Base-by-base conservation (phyloP, 352 stramenopile species). In the Pythium rishiriense region DNA sequence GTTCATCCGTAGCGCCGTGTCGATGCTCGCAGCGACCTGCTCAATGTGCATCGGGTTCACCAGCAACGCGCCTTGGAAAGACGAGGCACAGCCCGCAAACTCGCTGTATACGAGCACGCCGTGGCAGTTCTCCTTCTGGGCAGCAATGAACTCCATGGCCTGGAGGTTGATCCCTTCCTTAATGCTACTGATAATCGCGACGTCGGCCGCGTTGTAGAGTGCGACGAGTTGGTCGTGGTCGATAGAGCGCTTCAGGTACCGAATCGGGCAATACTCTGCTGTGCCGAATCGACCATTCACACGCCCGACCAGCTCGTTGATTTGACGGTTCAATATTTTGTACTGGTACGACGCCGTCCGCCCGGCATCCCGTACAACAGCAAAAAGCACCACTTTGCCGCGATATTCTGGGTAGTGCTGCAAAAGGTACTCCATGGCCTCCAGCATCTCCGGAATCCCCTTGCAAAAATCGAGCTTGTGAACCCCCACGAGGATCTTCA, bases 311-410 rank as follows among this genome's bases (percentile, higher is more conserved):
- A 97, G 75, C 68, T 97, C 86, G 60, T 97, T 96, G 25, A 97
- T 90, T 66, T 97, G 87, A 3, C 88, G 85, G 55, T 81, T 93
- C 41, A 90, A 80, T 78, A 89, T 95, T 69, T 79, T 76, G 79
- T 89, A 94, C 70, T 84, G 85, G 59, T 75, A 58, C 4, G 83
- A 88, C 6, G 81, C 72, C 12, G 79, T 90, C 15, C 83, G 79
- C 3, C 83, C 83, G 11, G 69, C 70, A 39, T 92, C 83, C 0
- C 83, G 79, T 25, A 97, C 96, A n/a, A 99, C 94, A 2, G 91
- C 95, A 54, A 98, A 97, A 54, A 98, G 79, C 26, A 98, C 89
- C 0, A 98, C 77, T 42, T 97, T 97, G 29, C 96, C 92, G 51
- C 97, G 96, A 25, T 96, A 97, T 47, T 97, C 86, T 59, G 90